phyloP scores from a whole-genome alignment of 2,329 filamentous ascomycete genomes.

The Aspergillus tanneri region DNA sequence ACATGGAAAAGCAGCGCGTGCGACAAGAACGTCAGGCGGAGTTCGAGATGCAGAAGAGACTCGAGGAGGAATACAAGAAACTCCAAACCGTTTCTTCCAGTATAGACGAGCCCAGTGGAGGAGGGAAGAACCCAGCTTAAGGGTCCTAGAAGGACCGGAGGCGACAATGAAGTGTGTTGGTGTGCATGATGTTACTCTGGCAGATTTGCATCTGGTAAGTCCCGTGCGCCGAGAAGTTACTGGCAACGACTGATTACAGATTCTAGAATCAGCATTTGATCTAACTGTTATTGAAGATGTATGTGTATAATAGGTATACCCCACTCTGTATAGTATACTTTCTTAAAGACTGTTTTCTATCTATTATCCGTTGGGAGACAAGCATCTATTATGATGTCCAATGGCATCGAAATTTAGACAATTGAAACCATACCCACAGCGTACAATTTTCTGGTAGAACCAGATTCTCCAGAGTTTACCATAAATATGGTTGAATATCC shows the following conservation, averaged over 20 bases:
- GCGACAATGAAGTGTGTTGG: not conserved
- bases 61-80: conserved; percentile 89
- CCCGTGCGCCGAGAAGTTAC: not conserved
- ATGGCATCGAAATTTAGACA: no score
- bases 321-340: conserved; percentile 19
- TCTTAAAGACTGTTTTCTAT: conserved; percentile 1
- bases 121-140: conserved; percentile 20
- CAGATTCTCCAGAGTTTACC: no score
- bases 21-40: conserved; percentile 90
- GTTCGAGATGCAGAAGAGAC: conserved; percentile 82
- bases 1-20: conserved; percentile 88
- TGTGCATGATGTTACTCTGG: not conserved
- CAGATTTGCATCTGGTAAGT: conserved; percentile 10
- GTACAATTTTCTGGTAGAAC: not conserved
- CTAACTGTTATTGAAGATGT: not conserved
- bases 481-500: no score
- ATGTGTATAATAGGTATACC: conserved; percentile 21
- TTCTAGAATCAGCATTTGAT: not conserved
- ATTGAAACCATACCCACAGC: not conserved
- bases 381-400: not conserved
- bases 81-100: conserved; percentile 72
- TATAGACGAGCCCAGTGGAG: conserved; percentile 23
- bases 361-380: not conserved
- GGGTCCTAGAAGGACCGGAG: conserved; percentile 21
- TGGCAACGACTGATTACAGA: not conserved